These are phyloP conservation scores for Trichoderma hamatum DNA, from an alignment of 2,329 filamentous ascomycete genomes.

Conservation along the genomic window DNA sequence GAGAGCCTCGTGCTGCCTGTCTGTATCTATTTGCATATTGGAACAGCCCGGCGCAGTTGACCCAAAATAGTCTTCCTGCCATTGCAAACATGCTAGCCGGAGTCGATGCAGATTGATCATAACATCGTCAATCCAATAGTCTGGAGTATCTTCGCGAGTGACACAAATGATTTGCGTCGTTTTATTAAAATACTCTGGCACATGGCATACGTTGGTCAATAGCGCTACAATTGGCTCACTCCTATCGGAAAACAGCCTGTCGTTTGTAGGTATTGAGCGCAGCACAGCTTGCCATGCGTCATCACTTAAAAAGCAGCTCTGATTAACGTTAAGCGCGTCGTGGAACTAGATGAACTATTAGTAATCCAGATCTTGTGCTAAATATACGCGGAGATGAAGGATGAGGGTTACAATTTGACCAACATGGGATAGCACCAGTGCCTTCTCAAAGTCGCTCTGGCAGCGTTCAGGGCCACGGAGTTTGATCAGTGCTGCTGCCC, in stretches of 20 bases:
- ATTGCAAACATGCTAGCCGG: neutral
- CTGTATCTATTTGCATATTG: neutral
- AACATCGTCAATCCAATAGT: neutral
- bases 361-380: neutral
- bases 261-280: constrained; percentile 16
- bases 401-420: constrained; percentile 23
- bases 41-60: neutral
- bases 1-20: constrained; percentile 18
- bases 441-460: constrained; percentile 20
- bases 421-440: constrained; percentile 13
- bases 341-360: constrained; percentile 6
- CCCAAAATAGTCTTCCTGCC: constrained; percentile 13
- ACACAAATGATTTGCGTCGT: constrained; percentile 1
- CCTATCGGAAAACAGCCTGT: constrained; percentile 16
- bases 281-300: constrained; percentile 2
- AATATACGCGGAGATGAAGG: neutral
- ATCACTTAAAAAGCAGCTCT: constrained; percentile 10
- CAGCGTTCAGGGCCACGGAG: constrained; percentile 21
- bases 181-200: constrained; percentile 20
- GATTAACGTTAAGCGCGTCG: constrained; percentile 3
- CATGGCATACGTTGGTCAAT: neutral
- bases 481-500: constrained; percentile 12
- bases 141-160: neutral
- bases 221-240: constrained; percentile 11
- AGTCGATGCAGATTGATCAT: neutral